Evolutionary conservation across 2,329 filamentous ascomycete genomes (phyloP), one percentile per base, ranked within the genome.

Genomic region (Hypomyces rosellus): DNA sequence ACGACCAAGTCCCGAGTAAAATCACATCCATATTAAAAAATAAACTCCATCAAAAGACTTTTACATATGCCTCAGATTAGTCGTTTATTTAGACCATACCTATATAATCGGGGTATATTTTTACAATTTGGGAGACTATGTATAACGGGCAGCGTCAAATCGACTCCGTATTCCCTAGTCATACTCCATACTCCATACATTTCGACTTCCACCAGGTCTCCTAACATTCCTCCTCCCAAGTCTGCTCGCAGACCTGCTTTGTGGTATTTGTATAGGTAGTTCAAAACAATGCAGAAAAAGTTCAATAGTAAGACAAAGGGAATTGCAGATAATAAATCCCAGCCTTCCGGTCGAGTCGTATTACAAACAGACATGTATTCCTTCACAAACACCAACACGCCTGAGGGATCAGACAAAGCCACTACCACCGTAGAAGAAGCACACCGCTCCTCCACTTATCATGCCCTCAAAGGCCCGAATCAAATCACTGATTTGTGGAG

Each of bases 61-160:
- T 38, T 12, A 6, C 36, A n/a, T 43, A 46, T 42, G 25, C 25
- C 25, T 30, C 25, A 30, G 25, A 30, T 30, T 30, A 30, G 25
- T 50, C 49, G 46, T 50, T 51, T 16, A 53, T 47, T 50, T 49
- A 55, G 53, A 53, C 50, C 52, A 57, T 44, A 34, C 25, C 25
- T 30, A 30, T 38, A 38, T 34, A 38, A 42, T 51, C 45, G 45
- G 49, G 49, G 44, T 51, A 47, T 51, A 30, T 30, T 60, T 54
- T 65, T 60, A 63, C 60, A 65, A 65, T 64, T 65, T 63, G 58
- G 58, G 58, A 59, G 60, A 61, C 65, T 65, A 63, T 65, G 57
- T 67, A 64, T 61, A 55, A 53, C 56, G 45, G 54, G 54, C 46
- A 58, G 55, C 56, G 54, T 54, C 51, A 51, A 51, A 54, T 51